These are phyloP conservation scores for Trichoderma parareesei DNA, from an alignment of 495 filamentous ascomycete genomes.

Conservation along the genomic window DNA sequence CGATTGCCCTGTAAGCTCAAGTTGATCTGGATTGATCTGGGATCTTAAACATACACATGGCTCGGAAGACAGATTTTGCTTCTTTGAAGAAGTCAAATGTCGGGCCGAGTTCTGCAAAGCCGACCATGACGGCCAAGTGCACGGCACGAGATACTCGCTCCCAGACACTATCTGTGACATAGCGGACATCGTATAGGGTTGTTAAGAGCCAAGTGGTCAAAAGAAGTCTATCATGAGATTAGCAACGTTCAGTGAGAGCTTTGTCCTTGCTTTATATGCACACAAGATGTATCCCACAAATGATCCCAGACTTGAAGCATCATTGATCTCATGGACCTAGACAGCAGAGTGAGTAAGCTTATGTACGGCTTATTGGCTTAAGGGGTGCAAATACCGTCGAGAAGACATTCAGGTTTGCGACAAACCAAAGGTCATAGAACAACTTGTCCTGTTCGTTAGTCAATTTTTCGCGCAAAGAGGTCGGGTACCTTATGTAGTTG, in stretches of 20 bases:
- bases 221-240: neutral
- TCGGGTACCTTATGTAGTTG: too few species aligned
- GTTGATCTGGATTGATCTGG: too few species aligned
- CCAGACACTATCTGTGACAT: conserved; percentile 2
- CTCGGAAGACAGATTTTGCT: conserved; percentile 9
- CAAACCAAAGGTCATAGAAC: too few species aligned
- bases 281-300: conserved; percentile 10
- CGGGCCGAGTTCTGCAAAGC: conserved; percentile 11
- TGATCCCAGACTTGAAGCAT: neutral
- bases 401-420: too few species aligned
- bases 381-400: too few species aligned
- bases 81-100: conserved; percentile 3
- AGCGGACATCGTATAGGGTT: conserved; percentile 9
- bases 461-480: too few species aligned
- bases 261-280: neutral
- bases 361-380: neutral
- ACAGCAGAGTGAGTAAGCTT: neutral
- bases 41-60: neutral
- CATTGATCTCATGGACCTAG: conserved; percentile 10
- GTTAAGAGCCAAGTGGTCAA: conserved; percentile 10
- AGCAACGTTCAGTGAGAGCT: neutral
- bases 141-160: neutral
- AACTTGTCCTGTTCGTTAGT: too few species aligned
- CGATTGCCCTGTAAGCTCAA: too few species aligned
- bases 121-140: conserved; percentile 10